Evolutionary conservation across 805 yeast species (phyloP).

Genomic region (Kluyveromyces aestuarii): DNA sequence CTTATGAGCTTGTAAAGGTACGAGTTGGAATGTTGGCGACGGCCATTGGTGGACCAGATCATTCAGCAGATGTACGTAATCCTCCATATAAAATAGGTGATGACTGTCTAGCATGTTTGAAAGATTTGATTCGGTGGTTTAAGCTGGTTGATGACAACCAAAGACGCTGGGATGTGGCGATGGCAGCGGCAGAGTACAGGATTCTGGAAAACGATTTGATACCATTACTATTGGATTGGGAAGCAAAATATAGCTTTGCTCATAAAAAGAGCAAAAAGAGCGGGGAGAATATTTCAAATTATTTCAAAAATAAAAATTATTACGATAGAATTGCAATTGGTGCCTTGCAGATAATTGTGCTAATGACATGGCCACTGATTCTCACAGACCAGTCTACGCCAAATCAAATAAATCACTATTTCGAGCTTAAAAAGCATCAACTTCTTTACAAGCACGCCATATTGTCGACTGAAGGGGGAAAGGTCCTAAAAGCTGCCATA

Average conservation of each 20-base stretch:
- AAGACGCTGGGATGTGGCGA: constrained; percentile 69
- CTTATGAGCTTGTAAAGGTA: constrained; percentile 40
- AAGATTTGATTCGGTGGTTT: constrained; percentile 85
- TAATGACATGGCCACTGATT: constrained; percentile 79
- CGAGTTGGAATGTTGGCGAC: constrained; percentile 76
- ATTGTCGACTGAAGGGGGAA: constrained; percentile 48
- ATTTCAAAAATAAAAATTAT: constrained; percentile 22
- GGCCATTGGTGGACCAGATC: constrained; percentile 87
- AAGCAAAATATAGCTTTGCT: constrained; percentile 28
- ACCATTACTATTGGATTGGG: constrained; percentile 71
- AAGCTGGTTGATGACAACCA: constrained; percentile 69
- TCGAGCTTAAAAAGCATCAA: constrained; percentile 59
- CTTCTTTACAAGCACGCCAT: constrained; percentile 61
- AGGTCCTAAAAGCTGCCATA: constrained; percentile 57
- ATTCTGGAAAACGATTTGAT: constrained; percentile 64
- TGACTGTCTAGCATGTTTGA: constrained; percentile 66
- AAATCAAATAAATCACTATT: constrained; percentile 48
- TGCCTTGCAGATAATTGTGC: constrained; percentile 70
- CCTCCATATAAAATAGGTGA: constrained; percentile 73
- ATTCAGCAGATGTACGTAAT: constrained; percentile 37
- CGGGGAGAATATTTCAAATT: constrained; percentile 18
- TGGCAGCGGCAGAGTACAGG: constrained; percentile 76
- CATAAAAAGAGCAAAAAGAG: constrained; percentile 13
- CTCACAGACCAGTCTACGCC: constrained; percentile 50
- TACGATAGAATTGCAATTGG: constrained; percentile 58